These are phyloP conservation scores for Sclerotinia trifoliorum DNA, from an alignment of 2,329 filamentous ascomycete species.

Conservation along the genomic window DNA sequence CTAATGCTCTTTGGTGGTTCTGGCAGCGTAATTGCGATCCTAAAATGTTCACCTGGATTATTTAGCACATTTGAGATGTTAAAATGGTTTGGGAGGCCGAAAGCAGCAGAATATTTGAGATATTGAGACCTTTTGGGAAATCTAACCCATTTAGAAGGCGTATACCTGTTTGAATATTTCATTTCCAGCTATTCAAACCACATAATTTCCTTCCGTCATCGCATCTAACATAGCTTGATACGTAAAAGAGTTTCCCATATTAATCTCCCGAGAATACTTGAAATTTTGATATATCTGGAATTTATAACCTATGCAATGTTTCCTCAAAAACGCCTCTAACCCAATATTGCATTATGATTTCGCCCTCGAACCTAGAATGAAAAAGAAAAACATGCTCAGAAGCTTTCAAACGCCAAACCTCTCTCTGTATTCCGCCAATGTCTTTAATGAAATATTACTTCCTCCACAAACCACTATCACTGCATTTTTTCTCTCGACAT, in stretches of 20 bases:
- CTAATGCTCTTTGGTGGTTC: too few relatives aligned
- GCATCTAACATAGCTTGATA: background rate
- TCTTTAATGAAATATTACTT: constrained; percentile 61
- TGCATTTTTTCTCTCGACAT: constrained; percentile 71
- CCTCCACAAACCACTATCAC: constrained; percentile 86
- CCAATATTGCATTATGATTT: background rate
- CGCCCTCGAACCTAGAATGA: too few relatives aligned
- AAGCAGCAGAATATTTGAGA: too few relatives aligned
- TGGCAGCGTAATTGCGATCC: background rate
- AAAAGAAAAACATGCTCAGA: too few relatives aligned
- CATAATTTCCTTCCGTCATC: background rate
- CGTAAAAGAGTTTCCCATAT: background rate
- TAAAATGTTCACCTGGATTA: background rate
- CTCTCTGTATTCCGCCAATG: constrained; percentile 48
- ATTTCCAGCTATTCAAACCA: background rate
- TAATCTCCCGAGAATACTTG: background rate
- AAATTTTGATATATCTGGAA: background rate
- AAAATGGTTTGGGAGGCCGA: background rate
- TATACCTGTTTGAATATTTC: background rate
- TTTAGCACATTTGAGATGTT: background rate
- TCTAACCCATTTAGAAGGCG: too few relatives aligned
- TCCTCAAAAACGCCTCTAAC: background rate
- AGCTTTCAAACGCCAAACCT: constrained; percentile 9
- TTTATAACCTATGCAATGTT: background rate
- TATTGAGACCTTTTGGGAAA: background rate